Percentiles rank a stretch among this genome's conserved stretches.
Evolutionary conservation across 2,329 filamentous ascomycete genomes (phyloP).

Genomic region (Blastomyces percursus): DNA sequence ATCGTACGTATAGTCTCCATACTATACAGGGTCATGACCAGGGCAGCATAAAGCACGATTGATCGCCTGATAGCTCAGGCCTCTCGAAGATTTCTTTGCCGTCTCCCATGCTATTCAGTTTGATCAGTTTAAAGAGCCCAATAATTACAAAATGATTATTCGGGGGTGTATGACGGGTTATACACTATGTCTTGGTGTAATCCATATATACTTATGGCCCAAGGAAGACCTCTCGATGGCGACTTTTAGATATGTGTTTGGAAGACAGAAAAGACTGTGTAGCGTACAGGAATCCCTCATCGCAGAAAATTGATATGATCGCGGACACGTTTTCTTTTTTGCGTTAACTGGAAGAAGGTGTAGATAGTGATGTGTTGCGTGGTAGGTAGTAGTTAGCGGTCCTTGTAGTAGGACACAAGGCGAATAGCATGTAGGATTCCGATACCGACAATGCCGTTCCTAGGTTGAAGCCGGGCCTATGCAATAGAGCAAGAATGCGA

Average conservation of each 20-base stretch:
- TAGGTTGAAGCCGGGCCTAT: too few species aligned
- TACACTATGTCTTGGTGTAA: not conserved
- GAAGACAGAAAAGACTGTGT: not conserved
- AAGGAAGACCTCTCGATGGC: not conserved
- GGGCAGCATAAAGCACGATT: too few species aligned
- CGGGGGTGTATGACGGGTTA: not conserved
- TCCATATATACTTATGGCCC: not conserved
- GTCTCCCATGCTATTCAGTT: too few species aligned
- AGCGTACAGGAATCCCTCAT: not conserved
- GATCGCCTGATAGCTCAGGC: too few species aligned
- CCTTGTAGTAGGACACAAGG: not conserved
- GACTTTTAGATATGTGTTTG: not conserved
- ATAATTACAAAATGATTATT: too few species aligned
- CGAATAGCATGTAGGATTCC: not conserved
- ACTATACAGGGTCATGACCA: too few species aligned
- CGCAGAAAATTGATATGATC: not conserved
- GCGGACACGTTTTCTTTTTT: not conserved
- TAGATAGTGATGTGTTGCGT: not conserved
- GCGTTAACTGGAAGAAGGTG: not conserved
- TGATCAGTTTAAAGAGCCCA: too few species aligned
- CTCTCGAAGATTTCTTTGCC: too few species aligned
- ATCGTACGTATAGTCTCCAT: too few species aligned
- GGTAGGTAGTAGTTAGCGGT: not conserved
- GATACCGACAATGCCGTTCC: too few species aligned
- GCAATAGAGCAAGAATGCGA: too few species aligned